Base-by-base conservation (phyloP, 805 yeast species). In the Candida pseudoglaebosa region DNA sequence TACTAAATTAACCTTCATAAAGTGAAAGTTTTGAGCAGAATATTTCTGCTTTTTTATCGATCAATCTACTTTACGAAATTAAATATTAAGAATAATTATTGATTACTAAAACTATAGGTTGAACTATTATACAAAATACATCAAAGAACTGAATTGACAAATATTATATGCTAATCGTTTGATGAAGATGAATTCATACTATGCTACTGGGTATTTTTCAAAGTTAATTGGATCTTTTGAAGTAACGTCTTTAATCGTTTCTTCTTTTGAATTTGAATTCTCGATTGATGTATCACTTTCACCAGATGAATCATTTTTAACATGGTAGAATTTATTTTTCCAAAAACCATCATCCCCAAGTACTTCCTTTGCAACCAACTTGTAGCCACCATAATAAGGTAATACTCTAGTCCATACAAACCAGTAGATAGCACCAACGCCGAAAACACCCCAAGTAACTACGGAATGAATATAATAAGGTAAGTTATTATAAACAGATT, bases 391-490 rank as follows among this genome's bases (percentile, higher is more conserved):
- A 18, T 52, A 62, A 39, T 50, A 54, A 32, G 95, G 95, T 48
- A 82, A 57, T 1, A 80, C 36, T 41, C 61, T 62, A 30, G 79
- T 70, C 84, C 87, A 80, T 13, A 79, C 53, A 6, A 79, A 42
- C 83, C 88, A 85, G 65, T 84, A 85, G 1, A 71, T 47, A 26
- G 71, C 75, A 45, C 87, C 91, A 35, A 79, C 56, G 10, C 71
- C 82, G 49, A 82, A 80, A 33, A 85, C 70, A 47, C 83, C 89
- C 80, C 88, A 75, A 9, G 89, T 81, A n/a, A 83, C 86, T 36
- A 84, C 93, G 55, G 88, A 80, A 57, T 84, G 90, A 40, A 80
- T 70, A 71, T 78, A 85, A 64, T 85, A 85, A 20, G 95, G 95
- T 51, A 85, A 65, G 36, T 57, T 47, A n/a, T 76, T 59, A 68